phyloP scores from a whole-genome alignment of 2,329 filamentous ascomycete genomes.

The Fusarium sublunatum region DNA sequence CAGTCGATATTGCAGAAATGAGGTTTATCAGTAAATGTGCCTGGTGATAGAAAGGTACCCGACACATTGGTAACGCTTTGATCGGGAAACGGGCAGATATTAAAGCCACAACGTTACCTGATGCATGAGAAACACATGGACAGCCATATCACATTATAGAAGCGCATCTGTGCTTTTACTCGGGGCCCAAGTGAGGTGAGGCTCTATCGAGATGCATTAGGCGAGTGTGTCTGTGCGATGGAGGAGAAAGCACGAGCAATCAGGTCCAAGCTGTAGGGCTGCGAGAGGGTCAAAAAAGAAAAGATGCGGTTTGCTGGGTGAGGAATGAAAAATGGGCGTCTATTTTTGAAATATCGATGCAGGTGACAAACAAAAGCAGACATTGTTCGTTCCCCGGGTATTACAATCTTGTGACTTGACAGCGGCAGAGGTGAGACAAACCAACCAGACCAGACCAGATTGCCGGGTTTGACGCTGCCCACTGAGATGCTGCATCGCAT shows the following conservation, averaged over 20 bases:
- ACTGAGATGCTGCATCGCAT: background rate
- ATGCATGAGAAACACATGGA: background rate
- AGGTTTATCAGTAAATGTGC: background rate
- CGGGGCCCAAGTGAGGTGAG: constrained; percentile 15
- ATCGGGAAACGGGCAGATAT: background rate
- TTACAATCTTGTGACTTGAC: too few species aligned
- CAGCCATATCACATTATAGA: background rate
- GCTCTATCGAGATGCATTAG: constrained; percentile 13
- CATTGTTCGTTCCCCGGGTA: too few species aligned
- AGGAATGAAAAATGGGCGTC: background rate
- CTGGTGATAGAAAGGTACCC: too few species aligned
- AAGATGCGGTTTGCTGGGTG: background rate
- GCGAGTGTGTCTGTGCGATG: constrained; percentile 28
- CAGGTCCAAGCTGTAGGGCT: constrained; percentile 16
- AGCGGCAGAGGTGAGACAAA: too few species aligned
- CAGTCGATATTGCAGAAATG: background rate
- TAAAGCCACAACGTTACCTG: constrained; percentile 12
- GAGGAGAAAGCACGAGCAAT: background rate
- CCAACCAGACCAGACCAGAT: constrained; percentile 12
- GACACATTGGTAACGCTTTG: constrained; percentile 8
- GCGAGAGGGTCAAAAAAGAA: background rate
- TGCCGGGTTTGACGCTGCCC: constrained; percentile 20
- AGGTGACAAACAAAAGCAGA: too few species aligned
- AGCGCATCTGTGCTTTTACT: background rate
- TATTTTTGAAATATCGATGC: too few species aligned